Evolutionary conservation across 768 basidiomycete species (phyloP), one percentile per base, ranked within the genome.

Genomic region (Suillus spraguei): DNA sequence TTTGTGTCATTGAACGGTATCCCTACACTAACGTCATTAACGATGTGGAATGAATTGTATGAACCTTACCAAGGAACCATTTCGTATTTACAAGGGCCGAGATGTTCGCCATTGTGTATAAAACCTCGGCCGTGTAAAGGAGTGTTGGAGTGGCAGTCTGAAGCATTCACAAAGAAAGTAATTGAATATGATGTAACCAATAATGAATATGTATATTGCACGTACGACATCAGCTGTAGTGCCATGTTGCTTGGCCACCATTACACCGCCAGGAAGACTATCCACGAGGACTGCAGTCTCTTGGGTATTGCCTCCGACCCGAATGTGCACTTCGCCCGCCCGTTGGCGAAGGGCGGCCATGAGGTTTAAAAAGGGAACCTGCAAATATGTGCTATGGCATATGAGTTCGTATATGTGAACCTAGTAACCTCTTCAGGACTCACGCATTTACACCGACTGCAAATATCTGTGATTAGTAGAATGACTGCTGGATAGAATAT

Each of bases 241-340:
- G 14, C 55, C 63, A 22, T 70, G 70, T 60, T 75, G 71, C 68
- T 81, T 80, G 36, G 72, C 52, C 11, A 78, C 63, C 46, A 70
- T 69, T 13, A 62, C 63, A 32, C 76, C 72, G 50, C 72, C 66
- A 9, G 66, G 63, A 14, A 77, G 67, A 20, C 65, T 66, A 9
- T 64, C 61, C 20, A 71, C 75, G 20, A 77, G 66, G n/a, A 71
- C 69, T 39, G 71, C 72, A 17, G 67, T 76, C 62, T 85, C 84
- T 67, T 85, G 84, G 13, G 79, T 79, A 71, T 85, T 85, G 36
- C 84, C 84, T 28, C 84, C 84, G 17, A 85, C 75, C 28, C 81
- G 73, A 33, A 83, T 69, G 52, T 76, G 66, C 11, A 82, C 81
- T 22, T 71, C 67, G 1, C 82, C 83, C 5, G 77, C 81, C 35